Evolutionary conservation across 2,329 filamentous ascomycete genomes (phyloP).

Genomic region (Elsinoe australis): DNA sequence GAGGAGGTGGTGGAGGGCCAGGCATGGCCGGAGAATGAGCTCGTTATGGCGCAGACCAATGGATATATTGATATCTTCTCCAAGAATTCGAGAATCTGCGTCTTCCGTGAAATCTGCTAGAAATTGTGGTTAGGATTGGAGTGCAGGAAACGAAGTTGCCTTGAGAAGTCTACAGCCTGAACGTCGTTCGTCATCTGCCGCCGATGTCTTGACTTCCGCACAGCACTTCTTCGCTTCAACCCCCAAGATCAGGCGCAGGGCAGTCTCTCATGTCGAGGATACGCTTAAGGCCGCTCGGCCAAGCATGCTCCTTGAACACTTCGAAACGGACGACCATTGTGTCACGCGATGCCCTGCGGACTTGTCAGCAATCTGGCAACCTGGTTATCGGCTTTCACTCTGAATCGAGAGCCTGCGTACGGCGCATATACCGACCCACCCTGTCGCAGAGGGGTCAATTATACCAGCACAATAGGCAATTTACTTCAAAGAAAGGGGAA

Average conservation of each 20-base stretch:
- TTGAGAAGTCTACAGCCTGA: slow-evolving; percentile 11
- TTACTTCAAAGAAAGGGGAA: not conserved
- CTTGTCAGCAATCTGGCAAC: too few species aligned
- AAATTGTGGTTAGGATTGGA: not conserved
- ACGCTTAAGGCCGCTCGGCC: not conserved
- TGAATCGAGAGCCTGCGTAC: not conserved
- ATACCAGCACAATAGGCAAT: not conserved
- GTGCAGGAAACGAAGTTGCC: slow-evolving; percentile 11
- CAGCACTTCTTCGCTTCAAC: not conserved
- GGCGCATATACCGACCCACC: not conserved
- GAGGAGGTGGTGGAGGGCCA: slow-evolving; percentile 60
- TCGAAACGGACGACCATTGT: too few species aligned
- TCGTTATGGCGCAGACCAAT: not conserved
- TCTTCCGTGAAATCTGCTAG: too few species aligned
- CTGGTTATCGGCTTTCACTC: too few species aligned
- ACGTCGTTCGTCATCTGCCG: slow-evolving; percentile 14
- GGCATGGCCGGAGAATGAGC: slow-evolving; percentile 29
- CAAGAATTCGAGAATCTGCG: not conserved
- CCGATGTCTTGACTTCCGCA: slow-evolving; percentile 7
- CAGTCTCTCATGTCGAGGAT: not conserved
- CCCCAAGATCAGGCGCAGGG: not conserved
- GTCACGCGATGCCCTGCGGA: too few species aligned
- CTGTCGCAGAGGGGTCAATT: not conserved
- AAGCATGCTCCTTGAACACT: not conserved
- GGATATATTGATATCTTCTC: not conserved